Conservation (phyloP, 441 rosid genomes). For the Bocquillonia castaneifolia region DNA sequence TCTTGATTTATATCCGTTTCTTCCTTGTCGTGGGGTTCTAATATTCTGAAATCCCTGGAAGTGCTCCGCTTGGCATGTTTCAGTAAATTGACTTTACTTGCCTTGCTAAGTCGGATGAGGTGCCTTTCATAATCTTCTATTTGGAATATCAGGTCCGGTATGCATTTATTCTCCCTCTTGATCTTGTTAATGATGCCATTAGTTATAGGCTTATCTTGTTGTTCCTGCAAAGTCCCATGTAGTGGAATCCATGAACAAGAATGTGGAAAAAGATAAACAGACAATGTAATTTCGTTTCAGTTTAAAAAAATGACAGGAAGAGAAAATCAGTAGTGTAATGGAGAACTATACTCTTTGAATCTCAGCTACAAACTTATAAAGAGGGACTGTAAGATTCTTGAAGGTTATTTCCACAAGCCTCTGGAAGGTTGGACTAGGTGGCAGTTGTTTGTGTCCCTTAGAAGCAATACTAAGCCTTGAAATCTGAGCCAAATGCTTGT, state of each 20-base stretch:
- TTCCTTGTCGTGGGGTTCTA: conserved; percentile 33
- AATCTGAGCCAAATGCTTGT: conserved; percentile 74
- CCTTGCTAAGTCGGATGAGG: conserved; percentile 71
- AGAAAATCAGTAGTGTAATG: neutral
- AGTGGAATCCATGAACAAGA: conserved; percentile 10
- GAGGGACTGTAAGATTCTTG: conserved; percentile 64
- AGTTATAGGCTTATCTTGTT: conserved; percentile 43
- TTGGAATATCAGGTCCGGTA: conserved; percentile 75
- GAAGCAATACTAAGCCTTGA: conserved; percentile 67
- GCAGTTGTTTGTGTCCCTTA: conserved; percentile 65
- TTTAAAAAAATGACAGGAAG: neutral
- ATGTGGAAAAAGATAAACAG: neutral
- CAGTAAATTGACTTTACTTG: conserved; percentile 58
- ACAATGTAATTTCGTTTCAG: neutral
- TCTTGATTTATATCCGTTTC: conserved; percentile 34
- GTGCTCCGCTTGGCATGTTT: conserved; percentile 84
- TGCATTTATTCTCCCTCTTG: conserved; percentile 77
- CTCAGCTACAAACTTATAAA: conserved; percentile 64
- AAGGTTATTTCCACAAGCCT: conserved; percentile 70
- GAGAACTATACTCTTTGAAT: conserved; percentile 47
- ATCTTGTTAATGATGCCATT: conserved; percentile 69
- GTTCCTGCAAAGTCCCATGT: conserved; percentile 46
- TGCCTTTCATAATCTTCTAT: conserved; percentile 75
- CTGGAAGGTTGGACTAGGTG: conserved; percentile 64
- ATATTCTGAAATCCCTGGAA: conserved; percentile 66